Evolutionary conservation across 2,329 filamentous ascomycete genomes (phyloP).

Genomic region (Aspergillus thermomutatus): DNA sequence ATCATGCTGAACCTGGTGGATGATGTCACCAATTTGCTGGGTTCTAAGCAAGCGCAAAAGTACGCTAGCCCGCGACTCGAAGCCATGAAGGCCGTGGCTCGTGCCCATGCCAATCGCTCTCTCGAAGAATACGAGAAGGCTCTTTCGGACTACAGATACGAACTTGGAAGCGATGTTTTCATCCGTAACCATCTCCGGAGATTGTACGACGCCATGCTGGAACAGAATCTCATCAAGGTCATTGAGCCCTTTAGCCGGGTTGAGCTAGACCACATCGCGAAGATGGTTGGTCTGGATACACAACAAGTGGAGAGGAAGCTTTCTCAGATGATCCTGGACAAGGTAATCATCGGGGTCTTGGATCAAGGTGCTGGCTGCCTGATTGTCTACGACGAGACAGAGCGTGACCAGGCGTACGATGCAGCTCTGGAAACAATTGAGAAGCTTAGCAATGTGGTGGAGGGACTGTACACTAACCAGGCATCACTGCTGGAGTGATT

Average conservation of each 20-base stretch:
- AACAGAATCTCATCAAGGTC: slow-evolving; percentile 99
- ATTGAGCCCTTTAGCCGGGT: slow-evolving; percentile 98
- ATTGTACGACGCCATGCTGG: slow-evolving; percentile 96
- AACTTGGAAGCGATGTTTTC: slow-evolving; percentile 91
- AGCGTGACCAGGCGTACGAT: slow-evolving; percentile 90
- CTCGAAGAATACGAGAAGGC: slow-evolving; percentile 96
- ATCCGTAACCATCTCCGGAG: slow-evolving; percentile 95
- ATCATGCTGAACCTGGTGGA: slow-evolving; percentile 98
- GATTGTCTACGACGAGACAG: slow-evolving; percentile 94
- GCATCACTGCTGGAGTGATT: slow-evolving; percentile 83
- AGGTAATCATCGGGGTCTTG: slow-evolving; percentile 95
- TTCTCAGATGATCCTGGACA: slow-evolving; percentile 99
- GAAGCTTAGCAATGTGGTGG: slow-evolving; percentile 94
- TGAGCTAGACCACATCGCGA: slow-evolving; percentile 93
- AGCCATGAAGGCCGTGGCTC: slow-evolving; percentile 98
- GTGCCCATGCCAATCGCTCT: slow-evolving; percentile 90
- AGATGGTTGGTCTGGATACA: slow-evolving; percentile 95
- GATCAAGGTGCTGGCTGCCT: slow-evolving; percentile 97
- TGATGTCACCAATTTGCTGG: slow-evolving; percentile 92
- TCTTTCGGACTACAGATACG: slow-evolving; percentile 83
- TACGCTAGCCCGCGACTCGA: slow-evolving; percentile 95
- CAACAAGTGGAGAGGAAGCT: slow-evolving; percentile 97
- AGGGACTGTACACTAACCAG: slow-evolving; percentile 96
- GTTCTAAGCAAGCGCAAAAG: slow-evolving; percentile 92
- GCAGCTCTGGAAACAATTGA: slow-evolving; percentile 91